Percentiles rank a stretch among this genome's conserved stretches.
Conservation (phyloP, 2,329 filamentous ascomycete genomes). For the Venturia nashicola region DNA sequence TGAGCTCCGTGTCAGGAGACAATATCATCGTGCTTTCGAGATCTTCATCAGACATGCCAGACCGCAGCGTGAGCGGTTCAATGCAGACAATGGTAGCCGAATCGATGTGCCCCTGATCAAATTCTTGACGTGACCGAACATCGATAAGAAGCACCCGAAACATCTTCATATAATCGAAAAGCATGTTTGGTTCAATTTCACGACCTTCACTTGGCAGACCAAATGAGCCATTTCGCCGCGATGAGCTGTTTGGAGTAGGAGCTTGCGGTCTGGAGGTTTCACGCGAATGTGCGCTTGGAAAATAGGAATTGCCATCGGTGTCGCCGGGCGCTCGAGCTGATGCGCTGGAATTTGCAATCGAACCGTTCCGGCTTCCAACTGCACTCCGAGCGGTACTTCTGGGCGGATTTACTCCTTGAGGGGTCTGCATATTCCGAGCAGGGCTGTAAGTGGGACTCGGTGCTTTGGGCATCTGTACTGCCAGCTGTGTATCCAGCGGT, state of each 20-base stretch:
- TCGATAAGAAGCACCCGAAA: slow-evolving; percentile 73
- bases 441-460: slow-evolving; percentile 70
- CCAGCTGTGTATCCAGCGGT: slow-evolving; percentile 37
- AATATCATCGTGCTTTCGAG: slow-evolving; percentile 57
- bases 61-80: slow-evolving; percentile 65
- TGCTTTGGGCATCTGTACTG: slow-evolving; percentile 51
- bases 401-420: slow-evolving; percentile 52
- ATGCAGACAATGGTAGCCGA: slow-evolving; percentile 77
- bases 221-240: slow-evolving; percentile 23
- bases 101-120: slow-evolving; percentile 81
- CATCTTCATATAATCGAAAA: slow-evolving; percentile 57
- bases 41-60: slow-evolving; percentile 52
- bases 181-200: slow-evolving; percentile 55
- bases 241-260: slow-evolving; percentile 3
- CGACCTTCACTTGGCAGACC: slow-evolving; percentile 41
- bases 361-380: slow-evolving; percentile 42
- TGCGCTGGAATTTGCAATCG: slow-evolving; percentile 25
- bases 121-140: slow-evolving; percentile 66
- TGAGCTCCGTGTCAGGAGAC: slow-evolving; percentile 61
- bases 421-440: slow-evolving; percentile 57
- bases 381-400: slow-evolving; percentile 52
- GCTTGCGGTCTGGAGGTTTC: slow-evolving; percentile 10
- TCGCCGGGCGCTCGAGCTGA: slow-evolving; percentile 27
- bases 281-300: slow-evolving; percentile 18
- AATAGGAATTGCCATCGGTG: slow-evolving; percentile 29